A percentile compares a stretch with the other conserved stretches of the same genome.
These are phyloP conservation scores for Oryza glaberrima DNA, from an alignment of 176 grass and related monocot genomes.

Conservation along the genomic window DNA sequence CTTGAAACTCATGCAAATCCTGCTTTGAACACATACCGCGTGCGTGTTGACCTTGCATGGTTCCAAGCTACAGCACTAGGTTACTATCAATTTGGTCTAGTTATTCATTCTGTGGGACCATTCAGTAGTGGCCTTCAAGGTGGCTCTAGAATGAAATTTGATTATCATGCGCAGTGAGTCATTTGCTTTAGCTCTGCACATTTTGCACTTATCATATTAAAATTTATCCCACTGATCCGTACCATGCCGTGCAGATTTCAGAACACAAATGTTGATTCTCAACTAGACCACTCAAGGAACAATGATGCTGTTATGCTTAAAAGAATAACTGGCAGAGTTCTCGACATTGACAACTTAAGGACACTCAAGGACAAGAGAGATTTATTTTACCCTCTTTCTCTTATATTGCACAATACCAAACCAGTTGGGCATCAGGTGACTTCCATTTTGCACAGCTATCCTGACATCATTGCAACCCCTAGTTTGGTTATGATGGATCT, in stretches of 20 bases:
- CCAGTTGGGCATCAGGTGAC: slow-evolving; percentile 91
- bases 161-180: slow-evolving; percentile 65
- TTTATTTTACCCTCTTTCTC: slow-evolving; percentile 74
- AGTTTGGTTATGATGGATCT: slow-evolving; percentile 26
- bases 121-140: slow-evolving; percentile 43
- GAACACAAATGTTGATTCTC: slow-evolving; percentile 45
- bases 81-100: slow-evolving; percentile 85
- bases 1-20: slow-evolving; percentile 86
- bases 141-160: slow-evolving; percentile 44
- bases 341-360: slow-evolving; percentile 63
- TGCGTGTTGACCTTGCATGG: slow-evolving; percentile 80
- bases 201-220: slow-evolving; percentile 12
- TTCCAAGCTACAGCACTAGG: slow-evolving; percentile 83
- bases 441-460: slow-evolving; percentile 19
- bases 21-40: slow-evolving; percentile 50
- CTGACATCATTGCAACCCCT: background rate
- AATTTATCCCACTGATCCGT: slow-evolving; percentile 5
- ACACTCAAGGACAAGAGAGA: slow-evolving; percentile 61
- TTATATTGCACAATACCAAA: slow-evolving; percentile 90
- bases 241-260: slow-evolving; percentile 52
- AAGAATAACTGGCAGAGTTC: slow-evolving; percentile 66
- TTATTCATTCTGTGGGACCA: slow-evolving; percentile 58
- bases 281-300: slow-evolving; percentile 48
- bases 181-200: slow-evolving; percentile 36
- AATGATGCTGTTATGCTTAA: slow-evolving; percentile 47